Conservation (phyloP, 352 stramenopile genomes). For the Thalassiosira delicatula region DNA sequence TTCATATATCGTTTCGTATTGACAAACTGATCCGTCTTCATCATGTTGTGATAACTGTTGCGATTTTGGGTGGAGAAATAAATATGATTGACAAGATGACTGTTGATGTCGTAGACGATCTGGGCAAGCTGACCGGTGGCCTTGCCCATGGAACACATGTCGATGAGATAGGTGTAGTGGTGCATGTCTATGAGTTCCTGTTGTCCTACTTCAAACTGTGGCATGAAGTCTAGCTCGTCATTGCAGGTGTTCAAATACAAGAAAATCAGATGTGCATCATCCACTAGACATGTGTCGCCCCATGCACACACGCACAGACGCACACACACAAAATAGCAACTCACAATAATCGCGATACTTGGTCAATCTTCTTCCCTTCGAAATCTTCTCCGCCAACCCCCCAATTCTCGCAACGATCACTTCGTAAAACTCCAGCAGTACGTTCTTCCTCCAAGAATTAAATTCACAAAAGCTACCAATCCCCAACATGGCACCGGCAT, state of each 20-base stretch:
- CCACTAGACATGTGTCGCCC: background rate
- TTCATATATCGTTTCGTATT: constrained; percentile 61
- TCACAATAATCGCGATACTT: constrained; percentile 77
- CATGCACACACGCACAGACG: background rate
- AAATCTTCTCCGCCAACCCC: constrained; percentile 46
- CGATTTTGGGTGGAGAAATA: constrained; percentile 67
- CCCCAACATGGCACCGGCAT: constrained; percentile 59
- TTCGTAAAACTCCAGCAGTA: constrained; percentile 63
- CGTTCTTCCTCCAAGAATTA: constrained; percentile 74
- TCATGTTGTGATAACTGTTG: constrained; percentile 74
- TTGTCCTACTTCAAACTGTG: constrained; percentile 73
- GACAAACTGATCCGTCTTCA: constrained; percentile 58
- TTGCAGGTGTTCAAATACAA: constrained; percentile 1
- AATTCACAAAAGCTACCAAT: constrained; percentile 67
- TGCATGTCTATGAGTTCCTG: constrained; percentile 71
- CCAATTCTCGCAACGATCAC: constrained; percentile 46
- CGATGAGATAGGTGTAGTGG: constrained; percentile 71
- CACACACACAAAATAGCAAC: constrained; percentile 1
- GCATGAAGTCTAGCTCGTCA: constrained; percentile 72
- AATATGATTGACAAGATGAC: constrained; percentile 60
- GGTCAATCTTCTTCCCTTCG: constrained; percentile 21
- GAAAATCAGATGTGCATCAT: background rate
- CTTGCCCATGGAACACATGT: constrained; percentile 65
- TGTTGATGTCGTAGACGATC: constrained; percentile 64
- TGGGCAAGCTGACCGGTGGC: constrained; percentile 38